Conservation (phyloP, 202 grass and related monocot species). For the Hordeum pubiflorum region DNA sequence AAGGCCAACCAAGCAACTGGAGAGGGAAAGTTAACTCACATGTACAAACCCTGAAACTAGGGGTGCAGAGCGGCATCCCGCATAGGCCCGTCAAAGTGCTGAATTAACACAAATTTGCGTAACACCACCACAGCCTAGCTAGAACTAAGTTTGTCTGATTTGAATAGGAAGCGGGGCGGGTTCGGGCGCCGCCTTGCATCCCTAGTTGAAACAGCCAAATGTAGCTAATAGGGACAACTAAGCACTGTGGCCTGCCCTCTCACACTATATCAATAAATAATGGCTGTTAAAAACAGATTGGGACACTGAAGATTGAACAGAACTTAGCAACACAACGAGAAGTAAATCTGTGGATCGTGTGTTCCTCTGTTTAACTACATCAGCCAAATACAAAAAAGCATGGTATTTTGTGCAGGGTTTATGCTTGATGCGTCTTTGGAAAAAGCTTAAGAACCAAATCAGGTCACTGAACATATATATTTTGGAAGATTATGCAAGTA, state of each 20-base stretch:
- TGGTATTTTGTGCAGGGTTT: not conserved
- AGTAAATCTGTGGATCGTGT: not conserved
- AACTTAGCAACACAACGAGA: not conserved
- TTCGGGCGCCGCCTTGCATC: no score
- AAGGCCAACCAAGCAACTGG: not conserved
- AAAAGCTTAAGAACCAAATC: not conserved
- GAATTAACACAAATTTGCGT: no score
- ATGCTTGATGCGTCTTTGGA: not conserved
- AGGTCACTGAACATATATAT: not conserved
- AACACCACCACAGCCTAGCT: no score
- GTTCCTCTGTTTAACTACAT: not conserved
- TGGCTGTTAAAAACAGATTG: not conserved
- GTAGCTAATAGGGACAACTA: not conserved
- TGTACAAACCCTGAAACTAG: not conserved
- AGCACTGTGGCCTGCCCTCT: not conserved
- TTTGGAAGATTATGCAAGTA: slow-evolving; percentile 4
- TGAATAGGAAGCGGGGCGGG: no score
- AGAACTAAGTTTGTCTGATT: no score
- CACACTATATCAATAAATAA: not conserved
- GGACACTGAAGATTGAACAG: not conserved
- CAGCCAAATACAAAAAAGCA: not conserved
- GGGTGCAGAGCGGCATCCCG: no score
- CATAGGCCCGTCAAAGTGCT: no score
- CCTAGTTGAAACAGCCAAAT: not conserved
- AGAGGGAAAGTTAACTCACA: not conserved